Conservation (phyloP, 2,329 filamentous ascomycete species). For the Neofusicoccum laricinum region DNA sequence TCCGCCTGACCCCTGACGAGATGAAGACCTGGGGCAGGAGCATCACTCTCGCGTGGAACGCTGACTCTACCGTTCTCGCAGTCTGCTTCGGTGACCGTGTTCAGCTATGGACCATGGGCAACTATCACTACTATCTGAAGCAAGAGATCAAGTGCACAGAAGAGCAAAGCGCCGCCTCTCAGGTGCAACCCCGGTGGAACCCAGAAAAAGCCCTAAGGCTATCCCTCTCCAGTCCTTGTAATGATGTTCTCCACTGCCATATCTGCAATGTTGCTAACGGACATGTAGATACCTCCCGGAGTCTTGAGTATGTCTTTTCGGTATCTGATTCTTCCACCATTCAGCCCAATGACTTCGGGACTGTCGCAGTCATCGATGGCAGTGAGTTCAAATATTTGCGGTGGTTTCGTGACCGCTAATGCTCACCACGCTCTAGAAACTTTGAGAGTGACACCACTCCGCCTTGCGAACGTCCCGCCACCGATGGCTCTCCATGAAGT, state of each 20-base stretch:
- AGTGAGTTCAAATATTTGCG: constrained; percentile 39
- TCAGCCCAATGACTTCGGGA: constrained; percentile 72
- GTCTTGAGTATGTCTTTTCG: constrained; percentile 66
- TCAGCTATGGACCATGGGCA: constrained; percentile 96
- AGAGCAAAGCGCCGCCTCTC: constrained; percentile 17
- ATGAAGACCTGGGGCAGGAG: constrained; percentile 53
- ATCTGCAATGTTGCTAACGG: constrained; percentile 14
- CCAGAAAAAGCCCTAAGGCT: constrained; percentile 76
- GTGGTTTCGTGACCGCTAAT: not conserved
- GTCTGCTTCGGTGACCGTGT: constrained; percentile 70
- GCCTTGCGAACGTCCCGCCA: constrained; percentile 81
- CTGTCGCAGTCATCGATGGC: constrained; percentile 83
- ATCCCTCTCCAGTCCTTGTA: constrained; percentile 46
- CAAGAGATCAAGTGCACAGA: constrained; percentile 63
- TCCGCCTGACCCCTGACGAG: constrained; percentile 64
- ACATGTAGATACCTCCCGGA: constrained; percentile 48
- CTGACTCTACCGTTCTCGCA: constrained; percentile 85
- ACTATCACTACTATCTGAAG: constrained; percentile 98
- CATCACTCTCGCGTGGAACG: constrained; percentile 79
- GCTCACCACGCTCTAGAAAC: constrained; percentile 39
- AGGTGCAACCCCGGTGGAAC: constrained; percentile 62
- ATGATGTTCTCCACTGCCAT: constrained; percentile 14
- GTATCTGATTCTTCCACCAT: constrained; percentile 66
- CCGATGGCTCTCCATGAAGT: constrained; percentile 87
- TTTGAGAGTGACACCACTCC: constrained; percentile 81